Evolutionary conservation across 2,329 filamentous ascomycete genomes (phyloP).

Genomic region (Huntiella abstrusa): DNA sequence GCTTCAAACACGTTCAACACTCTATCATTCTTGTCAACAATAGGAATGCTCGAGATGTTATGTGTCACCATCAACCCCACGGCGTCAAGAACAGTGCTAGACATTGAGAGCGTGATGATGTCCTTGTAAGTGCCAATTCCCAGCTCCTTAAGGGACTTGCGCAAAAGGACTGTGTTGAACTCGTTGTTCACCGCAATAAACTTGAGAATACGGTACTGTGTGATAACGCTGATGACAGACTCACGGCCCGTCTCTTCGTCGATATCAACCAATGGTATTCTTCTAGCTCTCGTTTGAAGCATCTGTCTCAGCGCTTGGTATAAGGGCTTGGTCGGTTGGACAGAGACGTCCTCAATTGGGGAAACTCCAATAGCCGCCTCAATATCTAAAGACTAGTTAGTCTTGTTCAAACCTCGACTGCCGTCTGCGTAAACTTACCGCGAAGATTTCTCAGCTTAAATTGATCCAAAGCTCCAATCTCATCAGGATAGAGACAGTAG

Average conservation of each 20-base stretch:
- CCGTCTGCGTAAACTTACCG: slow-evolving; percentile 42
- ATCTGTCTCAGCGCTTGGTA: slow-evolving; percentile 93
- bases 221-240: slow-evolving; percentile 91
- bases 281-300: slow-evolving; percentile 78
- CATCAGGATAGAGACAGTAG: slow-evolving; percentile 91
- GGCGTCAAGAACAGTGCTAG: slow-evolving; percentile 78
- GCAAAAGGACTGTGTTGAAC: slow-evolving; percentile 69
- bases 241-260: slow-evolving; percentile 86
- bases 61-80: slow-evolving; percentile 83
- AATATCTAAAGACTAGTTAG: slow-evolving; percentile 46
- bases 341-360: slow-evolving; percentile 88
- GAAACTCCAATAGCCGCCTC: slow-evolving; percentile 83
- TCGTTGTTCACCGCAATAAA: slow-evolving; percentile 90
- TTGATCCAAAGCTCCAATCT: slow-evolving; percentile 76
- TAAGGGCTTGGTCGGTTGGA: slow-evolving; percentile 72
- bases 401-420: not conserved
- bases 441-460: slow-evolving; percentile 82
- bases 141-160: slow-evolving; percentile 71
- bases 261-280: slow-evolving; percentile 82
- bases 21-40: slow-evolving; percentile 57
- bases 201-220: slow-evolving; percentile 94
- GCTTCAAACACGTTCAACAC: slow-evolving; percentile 95
- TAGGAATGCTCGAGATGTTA: slow-evolving; percentile 88
- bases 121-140: slow-evolving; percentile 68
- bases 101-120: slow-evolving; percentile 70